A percentile compares a stretch with the other conserved stretches of the same genome.
phyloP scores from a whole-genome alignment of 495 filamentous ascomycete genomes.

The Xylaria grammica region DNA sequence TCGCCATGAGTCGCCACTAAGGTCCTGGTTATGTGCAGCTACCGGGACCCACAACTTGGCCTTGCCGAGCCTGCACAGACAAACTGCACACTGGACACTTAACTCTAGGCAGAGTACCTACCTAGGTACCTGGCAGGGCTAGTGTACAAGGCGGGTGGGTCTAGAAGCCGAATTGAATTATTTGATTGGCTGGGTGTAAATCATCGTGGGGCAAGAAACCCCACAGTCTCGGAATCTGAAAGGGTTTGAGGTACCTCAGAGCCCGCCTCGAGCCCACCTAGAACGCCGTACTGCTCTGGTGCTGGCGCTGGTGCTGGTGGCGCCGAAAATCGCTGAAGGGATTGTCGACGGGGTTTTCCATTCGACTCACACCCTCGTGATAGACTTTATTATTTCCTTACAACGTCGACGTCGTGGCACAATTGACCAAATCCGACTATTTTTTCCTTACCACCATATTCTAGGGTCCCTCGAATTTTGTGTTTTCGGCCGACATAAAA shows the following conservation, averaged over 20 bases:
- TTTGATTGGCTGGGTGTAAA: neutral
- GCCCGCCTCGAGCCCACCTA: too few species aligned
- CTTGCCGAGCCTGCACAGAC: neutral
- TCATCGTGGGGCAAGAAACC: neutral
- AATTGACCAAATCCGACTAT: neutral
- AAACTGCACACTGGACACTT: too few species aligned
- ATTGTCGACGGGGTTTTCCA: neutral
- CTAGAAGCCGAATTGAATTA: neutral
- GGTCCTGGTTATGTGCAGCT: neutral
- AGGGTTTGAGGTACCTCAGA: slow-evolving; percentile 1
- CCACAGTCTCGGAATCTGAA: neutral
- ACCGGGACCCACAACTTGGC: neutral
- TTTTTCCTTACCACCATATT: neutral
- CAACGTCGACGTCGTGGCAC: neutral
- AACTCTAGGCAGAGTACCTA: too few species aligned
- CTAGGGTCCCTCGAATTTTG: neutral
- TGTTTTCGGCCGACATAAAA: neutral
- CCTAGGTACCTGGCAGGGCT: too few species aligned
- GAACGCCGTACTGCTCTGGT: neutral
- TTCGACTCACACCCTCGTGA: slow-evolving; percentile 1
- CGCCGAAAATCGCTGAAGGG: slow-evolving; percentile 16
- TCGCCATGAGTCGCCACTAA: slow-evolving; percentile 7
- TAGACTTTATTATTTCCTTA: neutral
- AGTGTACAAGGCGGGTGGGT: too few species aligned
- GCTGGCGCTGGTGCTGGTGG: neutral